Evolutionary conservation across 129 eudicot genomes (phyloP).

Genomic region (Oenanthe sinensis): DNA sequence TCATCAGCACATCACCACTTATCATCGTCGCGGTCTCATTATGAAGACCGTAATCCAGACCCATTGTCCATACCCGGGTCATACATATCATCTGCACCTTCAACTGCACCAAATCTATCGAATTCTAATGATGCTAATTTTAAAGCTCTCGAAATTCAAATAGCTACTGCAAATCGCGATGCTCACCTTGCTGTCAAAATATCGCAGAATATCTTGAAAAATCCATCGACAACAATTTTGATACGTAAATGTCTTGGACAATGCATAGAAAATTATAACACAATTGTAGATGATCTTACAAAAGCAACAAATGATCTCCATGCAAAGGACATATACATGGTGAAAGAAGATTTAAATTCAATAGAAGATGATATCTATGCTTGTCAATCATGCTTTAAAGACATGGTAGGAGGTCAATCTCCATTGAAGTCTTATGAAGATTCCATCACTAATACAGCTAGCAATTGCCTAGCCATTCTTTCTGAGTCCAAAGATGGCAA

Average conservation of each 20-base stretch:
- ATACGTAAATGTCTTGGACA: slow-evolving; percentile 1
- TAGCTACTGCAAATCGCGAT: neutral
- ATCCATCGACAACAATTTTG: neutral
- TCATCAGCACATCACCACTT: neutral
- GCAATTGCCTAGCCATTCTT: neutral
- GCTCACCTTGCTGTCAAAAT: neutral
- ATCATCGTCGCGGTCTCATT: neutral
- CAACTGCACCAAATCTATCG: neutral
- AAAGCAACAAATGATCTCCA: slow-evolving; percentile 7
- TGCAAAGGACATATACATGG: slow-evolving; percentile 3
- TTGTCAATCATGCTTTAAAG: neutral
- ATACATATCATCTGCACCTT: slow-evolving; percentile 6
- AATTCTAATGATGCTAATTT: neutral
- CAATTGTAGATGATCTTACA: neutral
- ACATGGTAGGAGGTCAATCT: neutral
- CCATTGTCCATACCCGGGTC: neutral
- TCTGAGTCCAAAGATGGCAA: too few species aligned
- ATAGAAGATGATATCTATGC: slow-evolving; percentile 1
- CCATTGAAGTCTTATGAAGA: slow-evolving; percentile 5
- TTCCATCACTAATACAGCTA: neutral
- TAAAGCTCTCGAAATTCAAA: neutral
- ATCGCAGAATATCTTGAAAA: neutral
- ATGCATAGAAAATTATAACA: neutral
- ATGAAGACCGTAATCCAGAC: neutral
- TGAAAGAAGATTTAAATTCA: neutral